phyloP scores from a whole-genome alignment of 2,329 filamentous ascomycete species.

The Fusarium sp. region DNA sequence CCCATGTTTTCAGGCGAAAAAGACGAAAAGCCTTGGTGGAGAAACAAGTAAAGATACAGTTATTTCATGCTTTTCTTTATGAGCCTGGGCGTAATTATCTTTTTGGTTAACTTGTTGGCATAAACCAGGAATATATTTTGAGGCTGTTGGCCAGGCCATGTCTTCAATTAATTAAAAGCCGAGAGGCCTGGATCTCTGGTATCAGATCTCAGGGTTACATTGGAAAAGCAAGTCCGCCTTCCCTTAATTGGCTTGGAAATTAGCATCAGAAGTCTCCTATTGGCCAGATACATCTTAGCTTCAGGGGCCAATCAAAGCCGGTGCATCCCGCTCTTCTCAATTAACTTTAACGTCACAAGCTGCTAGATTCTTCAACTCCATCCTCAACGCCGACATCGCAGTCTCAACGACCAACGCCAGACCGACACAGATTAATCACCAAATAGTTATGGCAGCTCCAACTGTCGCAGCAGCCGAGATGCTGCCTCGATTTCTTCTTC shows the following conservation, averaged over 20 bases:
- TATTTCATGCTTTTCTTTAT: neutral
- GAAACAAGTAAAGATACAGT: neutral
- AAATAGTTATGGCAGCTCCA: slow-evolving; percentile 45
- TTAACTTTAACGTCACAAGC: slow-evolving; percentile 40
- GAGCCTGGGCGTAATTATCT: neutral
- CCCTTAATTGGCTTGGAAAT: slow-evolving; percentile 28
- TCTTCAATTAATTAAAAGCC: neutral
- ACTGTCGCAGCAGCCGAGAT: slow-evolving; percentile 52
- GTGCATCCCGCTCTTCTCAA: slow-evolving; percentile 40
- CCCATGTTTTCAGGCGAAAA: neutral
- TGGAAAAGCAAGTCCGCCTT: slow-evolving; percentile 1
- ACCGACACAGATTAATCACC: neutral
- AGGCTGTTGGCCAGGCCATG: neutral
- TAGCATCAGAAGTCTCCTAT: slow-evolving; percentile 15
- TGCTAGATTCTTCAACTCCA: slow-evolving; percentile 29
- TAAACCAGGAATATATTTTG: neutral
- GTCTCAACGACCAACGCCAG: slow-evolving; percentile 1
- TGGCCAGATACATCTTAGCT: slow-evolving; percentile 11
- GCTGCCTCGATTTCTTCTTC: slow-evolving; percentile 66
- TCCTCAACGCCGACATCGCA: slow-evolving; percentile 23
- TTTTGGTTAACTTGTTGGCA: neutral
- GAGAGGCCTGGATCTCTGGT: neutral
- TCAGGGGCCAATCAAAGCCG: slow-evolving; percentile 44
- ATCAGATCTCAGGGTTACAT: slow-evolving; percentile 22
- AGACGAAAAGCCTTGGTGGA: neutral